Base-by-base conservation (phyloP, 139 green algal genomes). In the Trebouxia sp. region DNA sequence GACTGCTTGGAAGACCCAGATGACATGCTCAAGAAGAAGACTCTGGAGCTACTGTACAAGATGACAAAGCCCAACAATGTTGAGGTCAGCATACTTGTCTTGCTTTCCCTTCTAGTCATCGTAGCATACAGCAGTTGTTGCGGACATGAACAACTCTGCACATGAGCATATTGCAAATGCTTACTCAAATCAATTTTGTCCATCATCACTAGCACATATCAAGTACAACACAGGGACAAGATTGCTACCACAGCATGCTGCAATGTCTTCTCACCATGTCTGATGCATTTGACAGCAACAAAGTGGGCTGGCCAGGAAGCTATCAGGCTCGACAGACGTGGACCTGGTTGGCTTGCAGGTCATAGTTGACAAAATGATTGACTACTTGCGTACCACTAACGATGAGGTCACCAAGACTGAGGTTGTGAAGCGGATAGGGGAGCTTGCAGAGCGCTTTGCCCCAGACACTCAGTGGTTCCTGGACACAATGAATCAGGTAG, bases 1-100 rank as follows among this genome's bases (percentile, higher is more conserved):
- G 96, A 99, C 83, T 99, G 96, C 87, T 87, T 99, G 51, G 94
- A 98, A 79, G 94, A 97, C 80, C 88, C 91, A 4, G 96, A 99
- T 84, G 95, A 97, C 38, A 96, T 95, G 6, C 87, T 99, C 0
- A 95, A 96, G 87, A 87, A 94, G 62, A 97, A 97, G 82, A 99
- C 96, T 6, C 89, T 99, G 84, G 88, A 98, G 79, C 92, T 99
- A 81, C 90, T 99, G 69, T 96, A 92, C 72, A 95, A 92, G 78
- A 99, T 99, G 96, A 98, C 96, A 17, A 94, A 91, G 80, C 83
- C 93, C 50, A 90, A 88, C 83, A 99, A 99, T 83, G 93, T 98
- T 43, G 90, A 97, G 90, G 89, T 94, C 37, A n/a, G n/a, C n/a
- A n/a, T n/a, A n/a, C n/a, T n/a, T n/a, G n/a, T n/a, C n/a, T n/a